Conservation (phyloP, 345 rosid genomes). For the Corchorus olitorius region DNA sequence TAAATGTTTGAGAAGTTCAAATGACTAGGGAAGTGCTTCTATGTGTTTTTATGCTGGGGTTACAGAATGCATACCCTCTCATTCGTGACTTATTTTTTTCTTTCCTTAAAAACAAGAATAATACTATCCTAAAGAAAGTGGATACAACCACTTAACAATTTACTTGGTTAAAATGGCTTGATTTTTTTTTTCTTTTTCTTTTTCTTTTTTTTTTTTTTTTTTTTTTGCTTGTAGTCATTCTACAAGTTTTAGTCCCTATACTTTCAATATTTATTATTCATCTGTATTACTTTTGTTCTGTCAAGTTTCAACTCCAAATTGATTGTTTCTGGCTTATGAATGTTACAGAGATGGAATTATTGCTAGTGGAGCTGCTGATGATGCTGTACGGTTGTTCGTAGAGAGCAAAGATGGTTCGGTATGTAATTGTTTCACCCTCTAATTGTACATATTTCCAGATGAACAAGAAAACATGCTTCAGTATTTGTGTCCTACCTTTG, state of each 20-base stretch:
- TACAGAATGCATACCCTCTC: not conserved
- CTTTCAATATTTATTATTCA: not conserved
- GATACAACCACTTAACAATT: not conserved
- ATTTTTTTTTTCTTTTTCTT: not conserved
- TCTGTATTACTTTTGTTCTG: not conserved
- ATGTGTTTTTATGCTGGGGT: not conserved
- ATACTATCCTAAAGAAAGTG: not conserved
- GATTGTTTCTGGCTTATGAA: conserved; percentile 11
- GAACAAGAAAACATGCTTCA: not conserved
- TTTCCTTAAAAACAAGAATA: not conserved
- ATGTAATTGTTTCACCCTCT: conserved; percentile 20
- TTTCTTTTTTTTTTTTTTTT: not conserved
- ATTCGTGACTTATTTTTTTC: not conserved
- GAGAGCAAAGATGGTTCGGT: conserved; percentile 70
- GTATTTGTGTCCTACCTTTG: not conserved
- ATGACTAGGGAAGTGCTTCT: not conserved
- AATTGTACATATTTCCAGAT: not conserved
- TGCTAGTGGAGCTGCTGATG: conserved; percentile 94
- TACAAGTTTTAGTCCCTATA: not conserved
- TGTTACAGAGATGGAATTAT: conserved; percentile 72
- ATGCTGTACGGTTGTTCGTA: conserved; percentile 72
- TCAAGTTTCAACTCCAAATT: conserved; percentile 14
- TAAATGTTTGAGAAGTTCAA: not conserved
- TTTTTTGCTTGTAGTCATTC: not conserved
- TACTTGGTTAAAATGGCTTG: not conserved